Evolutionary conservation across 2,329 filamentous ascomycete genomes (phyloP).

Genomic region (Xylaria sp.): DNA sequence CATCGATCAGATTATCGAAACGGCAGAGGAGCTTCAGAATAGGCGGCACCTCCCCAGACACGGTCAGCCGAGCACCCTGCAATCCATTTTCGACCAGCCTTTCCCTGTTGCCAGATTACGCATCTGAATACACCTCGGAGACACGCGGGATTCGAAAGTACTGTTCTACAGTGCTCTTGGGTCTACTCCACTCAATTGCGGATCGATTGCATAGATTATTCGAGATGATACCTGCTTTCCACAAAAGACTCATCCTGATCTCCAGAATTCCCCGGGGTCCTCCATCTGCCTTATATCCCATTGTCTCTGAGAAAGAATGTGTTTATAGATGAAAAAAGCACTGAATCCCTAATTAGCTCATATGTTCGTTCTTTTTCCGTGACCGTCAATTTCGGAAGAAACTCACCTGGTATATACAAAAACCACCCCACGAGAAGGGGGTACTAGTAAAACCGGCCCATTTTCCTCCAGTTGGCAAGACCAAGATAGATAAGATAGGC

Average conservation of each 20-base stretch:
- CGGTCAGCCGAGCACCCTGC: no score
- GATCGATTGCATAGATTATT: no score
- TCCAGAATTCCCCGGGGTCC: neutral
- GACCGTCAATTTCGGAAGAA: neutral
- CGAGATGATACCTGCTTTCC: no score
- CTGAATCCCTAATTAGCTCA: constrained; percentile 9
- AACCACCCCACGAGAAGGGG: constrained; percentile 34
- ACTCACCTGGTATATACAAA: constrained; percentile 35
- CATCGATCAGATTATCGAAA: no score
- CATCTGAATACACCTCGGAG: no score
- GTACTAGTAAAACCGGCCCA: constrained; percentile 21
- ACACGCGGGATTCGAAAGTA: no score
- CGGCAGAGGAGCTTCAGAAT: no score
- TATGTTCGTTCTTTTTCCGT: neutral
- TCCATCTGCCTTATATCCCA: constrained; percentile 4
- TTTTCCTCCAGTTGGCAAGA: constrained; percentile 18
- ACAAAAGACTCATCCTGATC: neutral
- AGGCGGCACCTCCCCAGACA: no score
- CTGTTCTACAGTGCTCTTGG: no score
- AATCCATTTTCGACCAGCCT: no score
- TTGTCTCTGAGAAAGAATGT: constrained; percentile 36
- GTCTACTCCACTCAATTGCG: no score
- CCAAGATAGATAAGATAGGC: constrained; percentile 64
- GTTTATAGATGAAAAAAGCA: constrained; percentile 34
- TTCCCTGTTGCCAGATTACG: no score